Conservation (phyloP, 345 rosid species). For the Euphorbia pulcherrima region DNA sequence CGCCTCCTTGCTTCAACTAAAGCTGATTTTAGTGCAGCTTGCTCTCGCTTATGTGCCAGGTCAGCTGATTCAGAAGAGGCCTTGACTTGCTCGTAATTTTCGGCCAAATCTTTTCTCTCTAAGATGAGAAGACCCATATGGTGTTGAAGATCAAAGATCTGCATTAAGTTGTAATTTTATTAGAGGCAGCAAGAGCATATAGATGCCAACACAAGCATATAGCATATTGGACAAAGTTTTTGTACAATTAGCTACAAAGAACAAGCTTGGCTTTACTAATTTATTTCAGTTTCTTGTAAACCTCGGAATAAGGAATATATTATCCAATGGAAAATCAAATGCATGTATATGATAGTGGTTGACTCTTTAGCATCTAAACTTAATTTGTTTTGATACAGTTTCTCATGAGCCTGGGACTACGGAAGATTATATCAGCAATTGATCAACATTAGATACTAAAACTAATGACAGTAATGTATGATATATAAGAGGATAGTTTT, state of each 20-base stretch:
- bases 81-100: constrained; percentile 60
- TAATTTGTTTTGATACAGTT: no score
- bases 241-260: not conserved
- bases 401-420: no score
- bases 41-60: constrained; percentile 51
- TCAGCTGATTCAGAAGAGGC: constrained; percentile 67
- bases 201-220: not conserved
- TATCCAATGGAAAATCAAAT: not conserved
- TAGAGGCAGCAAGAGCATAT: not conserved
- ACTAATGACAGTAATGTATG: no score
- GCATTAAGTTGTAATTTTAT: not conserved
- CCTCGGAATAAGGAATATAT: not conserved
- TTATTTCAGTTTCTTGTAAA: not conserved
- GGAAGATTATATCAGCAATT: no score
- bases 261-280: not conserved
- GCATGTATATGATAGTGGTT: no score
- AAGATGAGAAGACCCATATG: constrained; percentile 86
- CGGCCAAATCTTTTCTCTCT: constrained; percentile 63
- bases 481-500: no score
- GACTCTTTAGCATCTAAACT: no score
- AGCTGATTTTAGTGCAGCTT: constrained; percentile 59
- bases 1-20: constrained; percentile 69
- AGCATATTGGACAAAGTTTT: not conserved
- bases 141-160: constrained; percentile 78
- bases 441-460: no score